Evolutionary conservation across 129 eudicot genomes (phyloP), one percentile per base, ranked within the genome.

Genomic region (Flaveria ramosissima): DNA sequence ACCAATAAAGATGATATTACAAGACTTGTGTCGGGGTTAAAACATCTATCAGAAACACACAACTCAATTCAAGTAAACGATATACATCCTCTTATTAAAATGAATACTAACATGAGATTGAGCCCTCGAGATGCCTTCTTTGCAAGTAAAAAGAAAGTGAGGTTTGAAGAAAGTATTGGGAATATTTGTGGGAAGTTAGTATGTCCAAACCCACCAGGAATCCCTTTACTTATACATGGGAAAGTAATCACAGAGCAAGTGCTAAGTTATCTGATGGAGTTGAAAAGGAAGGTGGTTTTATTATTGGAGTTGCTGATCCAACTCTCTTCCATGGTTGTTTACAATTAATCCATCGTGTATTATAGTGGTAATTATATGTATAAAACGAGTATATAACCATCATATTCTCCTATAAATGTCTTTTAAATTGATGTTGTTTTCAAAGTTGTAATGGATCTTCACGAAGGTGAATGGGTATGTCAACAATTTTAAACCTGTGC

Each of bases 91-190:
- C 7, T 32, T 32, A 32, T 32, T 32, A 7, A 32, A 4, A 32
- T 32, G 48, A 71, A 69, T 73, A 53, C 53, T 10, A 61, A 17
- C 48, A 83, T 86, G 77, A 63, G 71, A 21, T 76, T 92, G 73
- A 86, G 83, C 77, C 97, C 97, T 3, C 76, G 97, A 84, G 96
- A 92, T 16, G 97, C 97, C 16, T 92, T 89, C 74, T 92, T 92
- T 60, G 82, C 90, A 0, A 43, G 72, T 39, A 92, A 92, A 75
- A 80, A 74, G 64, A 87, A 69, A 78, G 85, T 87, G 62, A 57
- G 66, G 11, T 68, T 86, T 1, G 27, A 67, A 68, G 84, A 88
- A 6, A 69, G 93, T 65, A 3, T 89, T 9, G 97, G 97, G 45
- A 60, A 86, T 73, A 26, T 92, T 32, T 84, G 90, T 72, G 97